These are phyloP conservation scores for Juncus effusus DNA, from an alignment of 176 grass and related monocot species.

Conservation along the genomic window DNA sequence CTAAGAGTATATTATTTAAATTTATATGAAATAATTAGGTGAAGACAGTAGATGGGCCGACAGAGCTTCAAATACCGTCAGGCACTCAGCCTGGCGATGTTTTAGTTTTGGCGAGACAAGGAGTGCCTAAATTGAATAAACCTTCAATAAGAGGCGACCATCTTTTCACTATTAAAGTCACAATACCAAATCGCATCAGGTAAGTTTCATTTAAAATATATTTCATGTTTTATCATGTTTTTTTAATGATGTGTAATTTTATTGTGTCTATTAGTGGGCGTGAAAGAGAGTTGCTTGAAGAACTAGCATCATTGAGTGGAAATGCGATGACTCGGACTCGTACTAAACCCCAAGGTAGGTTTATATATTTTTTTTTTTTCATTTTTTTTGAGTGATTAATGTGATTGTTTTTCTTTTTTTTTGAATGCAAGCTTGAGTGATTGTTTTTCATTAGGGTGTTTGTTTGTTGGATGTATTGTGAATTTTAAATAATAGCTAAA, in stretches of 20 bases:
- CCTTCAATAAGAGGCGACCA: slow-evolving; percentile 85
- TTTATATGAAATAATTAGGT: slow-evolving; percentile 52
- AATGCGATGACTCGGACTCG: slow-evolving; percentile 35
- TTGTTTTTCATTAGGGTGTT: background rate
- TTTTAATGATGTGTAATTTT: slow-evolving; percentile 14
- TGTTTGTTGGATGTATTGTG: no score
- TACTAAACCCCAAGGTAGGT: slow-evolving; percentile 51
- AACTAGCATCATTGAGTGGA: slow-evolving; percentile 68
- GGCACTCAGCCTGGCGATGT: slow-evolving; percentile 96
- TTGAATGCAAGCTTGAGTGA: no score
- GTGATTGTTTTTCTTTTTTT: background rate
- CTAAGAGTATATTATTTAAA: slow-evolving; percentile 5
- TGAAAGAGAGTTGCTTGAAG: slow-evolving; percentile 77
- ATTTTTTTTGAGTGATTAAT: slow-evolving; percentile 17
- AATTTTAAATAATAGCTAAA: background rate
- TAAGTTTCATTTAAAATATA: slow-evolving; percentile 20
- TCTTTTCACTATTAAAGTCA: slow-evolving; percentile 85
- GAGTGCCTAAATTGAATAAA: slow-evolving; percentile 90
- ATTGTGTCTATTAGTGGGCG: slow-evolving; percentile 51
- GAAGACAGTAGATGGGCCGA: slow-evolving; percentile 71
- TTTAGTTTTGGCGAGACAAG: slow-evolving; percentile 73
- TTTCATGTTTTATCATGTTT: background rate
- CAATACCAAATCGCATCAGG: slow-evolving; percentile 94
- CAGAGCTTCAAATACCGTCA: slow-evolving; percentile 83
- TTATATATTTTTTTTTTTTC: slow-evolving; percentile 2